Percentiles rank a stretch among this genome's conserved stretches.
Evolutionary conservation across 768 basidiomycete species (phyloP).

Genomic region (Termitomyces sp.): DNA sequence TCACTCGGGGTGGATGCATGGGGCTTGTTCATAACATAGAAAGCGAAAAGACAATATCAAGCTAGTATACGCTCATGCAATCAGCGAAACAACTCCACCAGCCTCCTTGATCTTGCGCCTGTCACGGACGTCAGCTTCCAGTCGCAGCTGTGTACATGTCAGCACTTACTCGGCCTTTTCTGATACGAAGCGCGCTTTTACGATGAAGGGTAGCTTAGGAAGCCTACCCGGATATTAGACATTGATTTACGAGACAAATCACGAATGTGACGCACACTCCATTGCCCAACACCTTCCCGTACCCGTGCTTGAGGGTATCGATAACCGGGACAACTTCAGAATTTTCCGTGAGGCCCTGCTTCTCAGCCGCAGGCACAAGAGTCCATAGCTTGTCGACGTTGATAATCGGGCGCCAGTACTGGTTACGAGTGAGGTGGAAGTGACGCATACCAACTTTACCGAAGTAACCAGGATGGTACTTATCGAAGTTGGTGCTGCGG

Average conservation of each 20-base stretch:
- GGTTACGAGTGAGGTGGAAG: conserved; percentile 92
- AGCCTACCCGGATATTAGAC: conserved; percentile 39
- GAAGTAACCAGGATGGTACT: conserved; percentile 99
- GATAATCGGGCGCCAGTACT: conserved; percentile 91
- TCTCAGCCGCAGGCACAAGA: conserved; percentile 82
- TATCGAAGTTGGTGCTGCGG: conserved; percentile 89
- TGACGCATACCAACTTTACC: conserved; percentile 99
- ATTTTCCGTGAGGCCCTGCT: conserved; percentile 63
- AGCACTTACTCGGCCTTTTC: conserved; percentile 67
- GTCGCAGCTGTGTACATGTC: not conserved
- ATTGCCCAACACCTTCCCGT: conserved; percentile 93
- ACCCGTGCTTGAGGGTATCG: conserved; percentile 78
- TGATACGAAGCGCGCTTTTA: conserved; percentile 96
- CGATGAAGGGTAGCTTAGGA: conserved; percentile 90
- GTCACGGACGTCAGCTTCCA: not conserved
- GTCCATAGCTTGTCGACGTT: conserved; percentile 98
- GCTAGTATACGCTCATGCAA: conserved; percentile 57
- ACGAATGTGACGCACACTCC: conserved; percentile 57
- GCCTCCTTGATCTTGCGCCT: conserved; percentile 85
- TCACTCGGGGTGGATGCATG: conserved; percentile 8
- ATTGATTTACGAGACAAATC: not conserved
- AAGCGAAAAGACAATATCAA: conserved; percentile 20
- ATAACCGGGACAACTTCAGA: conserved; percentile 93
- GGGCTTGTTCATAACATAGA: conserved; percentile 22
- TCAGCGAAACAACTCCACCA: conserved; percentile 88